Evolutionary conservation across 2,329 filamentous ascomycete species (phyloP).

Genomic region (Chrysoporthe puriensis): DNA sequence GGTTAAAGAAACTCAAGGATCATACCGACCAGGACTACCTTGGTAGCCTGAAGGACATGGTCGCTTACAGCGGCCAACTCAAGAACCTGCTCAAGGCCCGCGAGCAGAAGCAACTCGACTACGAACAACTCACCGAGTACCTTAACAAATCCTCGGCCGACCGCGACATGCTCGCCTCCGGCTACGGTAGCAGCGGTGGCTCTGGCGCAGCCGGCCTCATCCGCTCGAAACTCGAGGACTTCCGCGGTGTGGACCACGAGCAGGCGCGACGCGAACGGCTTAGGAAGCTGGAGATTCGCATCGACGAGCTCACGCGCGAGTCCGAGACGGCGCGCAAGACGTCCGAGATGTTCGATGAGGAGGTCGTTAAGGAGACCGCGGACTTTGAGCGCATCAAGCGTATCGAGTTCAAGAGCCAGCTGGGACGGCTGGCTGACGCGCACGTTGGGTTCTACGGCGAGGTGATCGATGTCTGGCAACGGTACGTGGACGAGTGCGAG

Average conservation of each 20-base stretch:
- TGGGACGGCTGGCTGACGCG: slow-evolving; percentile 80
- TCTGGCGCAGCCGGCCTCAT: slow-evolving; percentile 81
- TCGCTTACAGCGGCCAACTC: slow-evolving; percentile 85
- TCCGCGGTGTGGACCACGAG: slow-evolving; percentile 95
- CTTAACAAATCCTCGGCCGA: slow-evolving; percentile 88
- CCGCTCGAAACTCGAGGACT: slow-evolving; percentile 92
- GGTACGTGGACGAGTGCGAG: slow-evolving; percentile 88
- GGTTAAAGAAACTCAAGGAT: slow-evolving; percentile 81
- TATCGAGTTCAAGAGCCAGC: slow-evolving; percentile 84
- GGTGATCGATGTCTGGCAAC: slow-evolving; percentile 83
- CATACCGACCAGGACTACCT: slow-evolving; percentile 96
- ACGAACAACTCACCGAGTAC: slow-evolving; percentile 94
- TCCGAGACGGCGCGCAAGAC: slow-evolving; percentile 86
- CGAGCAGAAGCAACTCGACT: slow-evolving; percentile 97
- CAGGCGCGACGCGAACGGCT: slow-evolving; percentile 84
- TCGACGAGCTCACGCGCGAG: slow-evolving; percentile 87
- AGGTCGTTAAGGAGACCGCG: slow-evolving; percentile 87
- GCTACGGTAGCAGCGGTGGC: slow-evolving; percentile 49
- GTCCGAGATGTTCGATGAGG: slow-evolving; percentile 92
- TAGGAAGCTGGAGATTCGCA: slow-evolving; percentile 87
- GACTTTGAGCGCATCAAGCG: slow-evolving; percentile 98
- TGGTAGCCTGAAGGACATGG: slow-evolving; percentile 90
- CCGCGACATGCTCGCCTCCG: slow-evolving; percentile 74
- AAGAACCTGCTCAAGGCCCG: slow-evolving; percentile 88
- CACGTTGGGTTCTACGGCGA: slow-evolving; percentile 86